phyloP scores from a whole-genome alignment of 148 eudicot genomes.

The Rhododendron vialii region DNA sequence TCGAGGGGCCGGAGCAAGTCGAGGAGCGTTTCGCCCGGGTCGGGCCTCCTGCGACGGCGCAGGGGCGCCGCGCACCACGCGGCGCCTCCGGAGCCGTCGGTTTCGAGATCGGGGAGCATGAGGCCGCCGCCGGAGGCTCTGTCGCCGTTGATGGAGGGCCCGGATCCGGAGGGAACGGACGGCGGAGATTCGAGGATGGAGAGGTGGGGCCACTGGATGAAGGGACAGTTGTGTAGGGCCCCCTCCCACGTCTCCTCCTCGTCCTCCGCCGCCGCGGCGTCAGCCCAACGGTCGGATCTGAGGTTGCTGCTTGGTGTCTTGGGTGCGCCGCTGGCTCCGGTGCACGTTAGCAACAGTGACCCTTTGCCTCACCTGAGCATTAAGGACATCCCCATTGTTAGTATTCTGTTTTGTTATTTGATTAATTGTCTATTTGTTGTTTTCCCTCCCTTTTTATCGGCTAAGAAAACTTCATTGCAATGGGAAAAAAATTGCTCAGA shows the following conservation, averaged over 20 bases:
- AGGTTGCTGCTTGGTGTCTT: slow-evolving; percentile 79
- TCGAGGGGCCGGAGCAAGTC: slow-evolving; percentile 20
- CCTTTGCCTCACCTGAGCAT: slow-evolving; percentile 80
- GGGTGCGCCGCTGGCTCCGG: slow-evolving; percentile 96
- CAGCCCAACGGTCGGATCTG: slow-evolving; percentile 66
- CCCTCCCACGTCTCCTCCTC: slow-evolving; percentile 16
- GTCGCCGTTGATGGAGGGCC: slow-evolving; percentile 50
- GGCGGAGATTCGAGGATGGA: slow-evolving; percentile 27
- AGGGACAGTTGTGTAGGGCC: slow-evolving; percentile 35
- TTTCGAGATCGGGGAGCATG: slow-evolving; percentile 34
- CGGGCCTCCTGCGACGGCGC: slow-evolving; percentile 33
- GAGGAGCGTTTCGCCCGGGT: slow-evolving; percentile 28
- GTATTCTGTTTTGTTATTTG: slow-evolving; percentile 17
- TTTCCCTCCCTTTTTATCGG: not conserved
- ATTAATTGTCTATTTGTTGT: not conserved
- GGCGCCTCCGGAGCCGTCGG: slow-evolving; percentile 16
- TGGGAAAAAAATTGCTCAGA: too few species aligned
- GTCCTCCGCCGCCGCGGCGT: slow-evolving; percentile 22
- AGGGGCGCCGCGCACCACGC: not conserved
- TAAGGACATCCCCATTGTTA: slow-evolving; percentile 88
- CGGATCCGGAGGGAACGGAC: slow-evolving; percentile 32
- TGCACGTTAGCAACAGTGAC: slow-evolving; percentile 59
- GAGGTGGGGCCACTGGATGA: slow-evolving; percentile 39
- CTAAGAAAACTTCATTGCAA: not conserved
- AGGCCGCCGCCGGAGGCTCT: slow-evolving; percentile 33